Conservation (phyloP, 1,284 basidiomycete species). For the Ustilago tritici region DNA sequence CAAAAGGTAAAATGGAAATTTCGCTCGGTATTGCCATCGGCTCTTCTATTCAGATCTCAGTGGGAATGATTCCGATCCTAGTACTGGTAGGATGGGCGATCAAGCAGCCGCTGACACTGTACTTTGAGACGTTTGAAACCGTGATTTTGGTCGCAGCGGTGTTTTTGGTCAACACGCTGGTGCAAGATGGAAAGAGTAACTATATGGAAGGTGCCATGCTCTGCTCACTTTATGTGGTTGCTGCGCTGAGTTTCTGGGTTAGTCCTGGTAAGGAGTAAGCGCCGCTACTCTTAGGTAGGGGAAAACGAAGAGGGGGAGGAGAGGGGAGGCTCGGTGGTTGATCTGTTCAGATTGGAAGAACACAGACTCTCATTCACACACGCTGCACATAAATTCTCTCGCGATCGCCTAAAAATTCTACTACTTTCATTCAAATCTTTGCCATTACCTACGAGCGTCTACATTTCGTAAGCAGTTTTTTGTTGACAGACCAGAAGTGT, state of each 20-base stretch:
- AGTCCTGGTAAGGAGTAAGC: background rate
- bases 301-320: background rate
- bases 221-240: slow-evolving; percentile 59
- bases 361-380: background rate
- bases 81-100: slow-evolving; percentile 70
- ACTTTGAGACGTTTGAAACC: slow-evolving; percentile 68
- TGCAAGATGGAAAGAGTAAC: slow-evolving; percentile 69
- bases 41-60: slow-evolving; percentile 73
- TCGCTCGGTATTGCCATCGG: slow-evolving; percentile 88
- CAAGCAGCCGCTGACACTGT: slow-evolving; percentile 69
- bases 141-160: slow-evolving; percentile 66
- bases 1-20: slow-evolving; percentile 69
- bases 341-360: background rate
- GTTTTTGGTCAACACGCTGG: slow-evolving; percentile 67
- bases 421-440: background rate
- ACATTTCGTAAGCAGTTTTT: no score
- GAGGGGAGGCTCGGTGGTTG: background rate
- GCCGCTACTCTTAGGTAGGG: background rate
- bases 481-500: background rate
- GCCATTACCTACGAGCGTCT: background rate
- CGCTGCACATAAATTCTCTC: background rate
- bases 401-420: background rate
- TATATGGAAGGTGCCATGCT: slow-evolving; percentile 71
- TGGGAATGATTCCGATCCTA: slow-evolving; percentile 68
- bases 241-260: slow-evolving; percentile 67